Evolutionary conservation across 2,329 filamentous ascomycete species (phyloP).

Genomic region (Cercospora canescens): DNA sequence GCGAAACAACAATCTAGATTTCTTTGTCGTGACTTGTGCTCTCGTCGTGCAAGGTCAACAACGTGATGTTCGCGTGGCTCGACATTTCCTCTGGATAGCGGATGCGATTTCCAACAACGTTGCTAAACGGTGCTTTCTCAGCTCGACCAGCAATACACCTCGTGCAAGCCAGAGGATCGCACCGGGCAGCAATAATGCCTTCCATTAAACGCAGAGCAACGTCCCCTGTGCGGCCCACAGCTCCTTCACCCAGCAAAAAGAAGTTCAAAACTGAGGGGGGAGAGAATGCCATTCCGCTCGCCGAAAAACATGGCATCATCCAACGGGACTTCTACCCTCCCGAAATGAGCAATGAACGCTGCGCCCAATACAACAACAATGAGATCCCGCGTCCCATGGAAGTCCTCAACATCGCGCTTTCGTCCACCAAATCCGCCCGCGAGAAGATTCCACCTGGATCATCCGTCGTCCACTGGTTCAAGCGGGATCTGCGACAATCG

Average conservation of each 20-base stretch:
- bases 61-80: neutral
- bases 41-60: neutral
- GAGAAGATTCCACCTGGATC: slow-evolving; percentile 55
- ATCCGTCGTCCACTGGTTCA: slow-evolving; percentile 87
- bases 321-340: slow-evolving; percentile 72
- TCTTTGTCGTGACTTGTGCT: neutral
- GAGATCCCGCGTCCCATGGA: slow-evolving; percentile 73
- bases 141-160: neutral
- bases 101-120: neutral
- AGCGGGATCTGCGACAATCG: slow-evolving; percentile 69
- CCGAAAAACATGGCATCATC: slow-evolving; percentile 40
- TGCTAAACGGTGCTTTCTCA: neutral
- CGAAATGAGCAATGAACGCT: slow-evolving; percentile 82
- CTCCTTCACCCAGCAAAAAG: slow-evolving; percentile 24
- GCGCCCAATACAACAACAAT: slow-evolving; percentile 69
- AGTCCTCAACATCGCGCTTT: slow-evolving; percentile 60
- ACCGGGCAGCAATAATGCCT: slow-evolving; percentile 18
- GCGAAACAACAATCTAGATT: neutral
- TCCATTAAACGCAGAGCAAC: slow-evolving; percentile 34
- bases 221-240: slow-evolving; percentile 30
- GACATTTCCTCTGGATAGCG: neutral
- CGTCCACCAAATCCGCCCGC: slow-evolving; percentile 59
- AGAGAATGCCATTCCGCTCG: slow-evolving; percentile 30
- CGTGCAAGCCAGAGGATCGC: neutral
- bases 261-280: slow-evolving; percentile 4